Evolutionary conservation across 805 yeast genomes (phyloP).

Genomic region (Schizosaccharomyces osmophilus): DNA sequence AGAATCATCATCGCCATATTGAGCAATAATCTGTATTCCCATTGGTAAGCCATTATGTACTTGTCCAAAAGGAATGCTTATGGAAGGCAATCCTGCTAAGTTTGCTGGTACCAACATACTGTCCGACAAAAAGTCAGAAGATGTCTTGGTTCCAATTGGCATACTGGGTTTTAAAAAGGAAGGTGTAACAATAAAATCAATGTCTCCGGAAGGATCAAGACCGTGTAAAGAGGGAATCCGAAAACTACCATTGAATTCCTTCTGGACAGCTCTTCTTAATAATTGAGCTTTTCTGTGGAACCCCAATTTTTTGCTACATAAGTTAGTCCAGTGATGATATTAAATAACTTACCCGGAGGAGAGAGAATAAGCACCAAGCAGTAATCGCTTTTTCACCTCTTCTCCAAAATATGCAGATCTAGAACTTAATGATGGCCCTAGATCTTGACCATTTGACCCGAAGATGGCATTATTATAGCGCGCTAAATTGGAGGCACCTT

Average conservation of each 20-base stretch:
- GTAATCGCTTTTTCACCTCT: conserved; percentile 63
- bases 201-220: conserved; percentile 6
- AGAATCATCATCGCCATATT: conserved; percentile 52
- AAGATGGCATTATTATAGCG: conserved; percentile 78
- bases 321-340: neutral
- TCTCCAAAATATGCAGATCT: conserved; percentile 46
- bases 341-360: conserved; percentile 32
- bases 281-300: conserved; percentile 31
- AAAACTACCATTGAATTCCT: conserved; percentile 46
- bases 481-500: conserved; percentile 77
- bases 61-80: conserved; percentile 38
- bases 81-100: conserved; percentile 71
- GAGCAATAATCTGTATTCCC: conserved; percentile 69
- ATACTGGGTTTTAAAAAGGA: neutral
- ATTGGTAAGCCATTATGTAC: conserved; percentile 10
- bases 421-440: conserved; percentile 13
- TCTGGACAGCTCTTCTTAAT: conserved; percentile 32
- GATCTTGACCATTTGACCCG: conserved; percentile 28
- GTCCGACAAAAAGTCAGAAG: conserved; percentile 55
- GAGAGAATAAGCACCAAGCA: conserved; percentile 67
- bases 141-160: conserved; percentile 13
- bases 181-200: neutral
- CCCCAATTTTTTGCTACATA: neutral
- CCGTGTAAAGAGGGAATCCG: conserved; percentile 22
- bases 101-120: conserved; percentile 75